phyloP scores from a whole-genome alignment of 805 yeast species.

The Candida nitratophila region DNA sequence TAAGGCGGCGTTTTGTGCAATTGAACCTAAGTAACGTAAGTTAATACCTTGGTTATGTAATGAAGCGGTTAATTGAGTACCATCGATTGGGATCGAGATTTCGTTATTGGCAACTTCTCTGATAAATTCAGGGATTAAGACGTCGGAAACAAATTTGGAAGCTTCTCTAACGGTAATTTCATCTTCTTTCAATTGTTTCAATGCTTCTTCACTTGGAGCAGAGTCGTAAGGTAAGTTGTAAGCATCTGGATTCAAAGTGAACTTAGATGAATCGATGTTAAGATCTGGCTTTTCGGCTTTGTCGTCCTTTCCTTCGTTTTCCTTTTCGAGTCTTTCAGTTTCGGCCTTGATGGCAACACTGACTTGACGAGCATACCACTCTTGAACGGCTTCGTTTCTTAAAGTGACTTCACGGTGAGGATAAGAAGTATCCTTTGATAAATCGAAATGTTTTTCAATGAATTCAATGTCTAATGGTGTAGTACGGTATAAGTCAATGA shows the following conservation, averaged over 20 bases:
- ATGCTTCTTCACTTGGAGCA: conserved; percentile 29
- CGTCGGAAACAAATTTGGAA: conserved; percentile 51
- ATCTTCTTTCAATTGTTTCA: conserved; percentile 38
- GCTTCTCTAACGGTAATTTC: conserved; percentile 61
- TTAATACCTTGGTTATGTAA: conserved; percentile 84
- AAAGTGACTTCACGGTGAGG: conserved; percentile 77
- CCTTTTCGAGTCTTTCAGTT: conserved; percentile 34
- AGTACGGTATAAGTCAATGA: conserved; percentile 77
- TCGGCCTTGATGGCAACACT: conserved; percentile 44
- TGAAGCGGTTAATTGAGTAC: conserved; percentile 58
- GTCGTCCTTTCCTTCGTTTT: conserved; percentile 16
- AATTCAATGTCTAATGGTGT: conserved; percentile 82
- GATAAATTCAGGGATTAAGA: conserved; percentile 58
- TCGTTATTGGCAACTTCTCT: conserved; percentile 44
- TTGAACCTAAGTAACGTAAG: conserved; percentile 73
- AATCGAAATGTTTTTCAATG: conserved; percentile 47
- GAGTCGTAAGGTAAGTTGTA: conserved; percentile 39
- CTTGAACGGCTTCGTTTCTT: conserved; percentile 84
- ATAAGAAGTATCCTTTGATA: conserved; percentile 43
- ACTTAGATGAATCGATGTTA: conserved; percentile 44
- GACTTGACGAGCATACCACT: conserved; percentile 76
- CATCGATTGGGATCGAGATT: conserved; percentile 67
- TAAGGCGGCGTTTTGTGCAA: conserved; percentile 30
- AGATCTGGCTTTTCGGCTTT: conserved; percentile 41
- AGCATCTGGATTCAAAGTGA: conserved; percentile 75